These are phyloP conservation scores for Penicillium sp. DNA, from an alignment of 2,329 filamentous ascomycete genomes.

Conservation along the genomic window DNA sequence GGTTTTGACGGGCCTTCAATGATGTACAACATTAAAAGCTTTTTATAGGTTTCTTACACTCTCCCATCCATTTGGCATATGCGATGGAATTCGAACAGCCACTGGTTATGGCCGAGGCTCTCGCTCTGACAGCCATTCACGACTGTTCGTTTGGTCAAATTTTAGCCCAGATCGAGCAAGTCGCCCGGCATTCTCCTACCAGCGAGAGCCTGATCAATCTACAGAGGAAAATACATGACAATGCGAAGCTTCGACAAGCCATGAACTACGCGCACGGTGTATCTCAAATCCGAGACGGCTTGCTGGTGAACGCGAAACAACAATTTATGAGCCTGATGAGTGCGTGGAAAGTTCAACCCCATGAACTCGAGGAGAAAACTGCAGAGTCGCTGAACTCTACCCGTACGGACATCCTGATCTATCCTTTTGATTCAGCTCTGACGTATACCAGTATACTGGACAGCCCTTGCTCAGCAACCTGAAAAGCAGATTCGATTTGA, in stretches of 20 bases:
- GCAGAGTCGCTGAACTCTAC: conserved; percentile 14
- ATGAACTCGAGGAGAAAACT: conserved; percentile 10
- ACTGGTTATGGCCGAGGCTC: conserved; percentile 13
- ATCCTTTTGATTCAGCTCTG: neutral
- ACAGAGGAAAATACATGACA: conserved; percentile 6
- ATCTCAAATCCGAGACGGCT: conserved; percentile 11
- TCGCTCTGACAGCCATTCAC: conserved; percentile 15
- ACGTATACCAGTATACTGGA: conserved; percentile 12
- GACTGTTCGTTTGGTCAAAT: conserved; percentile 10
- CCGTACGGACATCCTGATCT: neutral
- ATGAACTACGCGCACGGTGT: conserved; percentile 14
- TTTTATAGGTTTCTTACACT: conserved; percentile 13
- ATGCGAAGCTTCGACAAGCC: conserved; percentile 2
- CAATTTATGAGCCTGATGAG: conserved; percentile 10
- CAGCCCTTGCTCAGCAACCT: conserved; percentile 11
- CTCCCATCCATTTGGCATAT: conserved; percentile 16
- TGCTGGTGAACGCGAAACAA: conserved; percentile 7
- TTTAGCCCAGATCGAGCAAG: conserved; percentile 5
- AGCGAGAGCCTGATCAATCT: conserved; percentile 2
- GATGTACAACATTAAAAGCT: neutral
- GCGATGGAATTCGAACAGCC: conserved; percentile 19
- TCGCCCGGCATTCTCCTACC: neutral
- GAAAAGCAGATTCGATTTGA: conserved; percentile 19
- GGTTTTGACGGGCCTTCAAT: neutral
- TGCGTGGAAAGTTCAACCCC: conserved; percentile 9